Evolutionary conservation across 1,284 basidiomycete genomes (phyloP).

Genomic region (Apiotrichum montevideense): DNA sequence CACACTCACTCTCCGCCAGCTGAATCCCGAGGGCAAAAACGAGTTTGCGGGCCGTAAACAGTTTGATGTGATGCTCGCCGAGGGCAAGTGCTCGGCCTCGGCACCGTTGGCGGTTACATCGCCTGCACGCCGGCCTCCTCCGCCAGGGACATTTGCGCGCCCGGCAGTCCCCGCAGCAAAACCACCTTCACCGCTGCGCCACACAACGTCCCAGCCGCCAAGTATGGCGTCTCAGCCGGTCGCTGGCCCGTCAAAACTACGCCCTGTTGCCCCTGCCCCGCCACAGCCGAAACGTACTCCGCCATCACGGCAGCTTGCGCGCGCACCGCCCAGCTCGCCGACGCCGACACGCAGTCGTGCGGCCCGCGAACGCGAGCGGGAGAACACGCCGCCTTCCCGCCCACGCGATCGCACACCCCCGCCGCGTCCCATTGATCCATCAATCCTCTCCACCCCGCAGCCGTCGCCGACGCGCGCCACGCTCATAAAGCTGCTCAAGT

Average conservation of each 20-base stretch:
- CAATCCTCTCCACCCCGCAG: constrained; percentile 25
- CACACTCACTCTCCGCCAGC: constrained; percentile 31
- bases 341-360: not conserved
- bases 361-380: not conserved
- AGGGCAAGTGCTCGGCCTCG: constrained; percentile 14
- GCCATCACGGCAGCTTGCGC: not conserved
- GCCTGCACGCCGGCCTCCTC: not conserved
- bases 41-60: constrained; percentile 30
- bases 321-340: not conserved
- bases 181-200: constrained; percentile 7
- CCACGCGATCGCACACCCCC: constrained; percentile 18
- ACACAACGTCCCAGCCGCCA: not conserved
- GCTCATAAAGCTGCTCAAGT: constrained; percentile 32
- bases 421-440: constrained; percentile 14
- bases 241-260: not conserved
- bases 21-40: constrained; percentile 35
- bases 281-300: not conserved
- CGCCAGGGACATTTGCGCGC: constrained; percentile 3
- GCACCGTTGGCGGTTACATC: constrained; percentile 12
- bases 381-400: not conserved
- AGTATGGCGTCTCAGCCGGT: not conserved
- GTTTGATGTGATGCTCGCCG: constrained; percentile 35
- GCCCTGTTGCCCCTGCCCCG: not conserved
- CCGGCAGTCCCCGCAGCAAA: constrained; percentile 5
- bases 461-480: constrained; percentile 36